phyloP scores from a whole-genome alignment of 192 early-diverging fungal genomes.

The Phlyctochytrium planicorne region DNA sequence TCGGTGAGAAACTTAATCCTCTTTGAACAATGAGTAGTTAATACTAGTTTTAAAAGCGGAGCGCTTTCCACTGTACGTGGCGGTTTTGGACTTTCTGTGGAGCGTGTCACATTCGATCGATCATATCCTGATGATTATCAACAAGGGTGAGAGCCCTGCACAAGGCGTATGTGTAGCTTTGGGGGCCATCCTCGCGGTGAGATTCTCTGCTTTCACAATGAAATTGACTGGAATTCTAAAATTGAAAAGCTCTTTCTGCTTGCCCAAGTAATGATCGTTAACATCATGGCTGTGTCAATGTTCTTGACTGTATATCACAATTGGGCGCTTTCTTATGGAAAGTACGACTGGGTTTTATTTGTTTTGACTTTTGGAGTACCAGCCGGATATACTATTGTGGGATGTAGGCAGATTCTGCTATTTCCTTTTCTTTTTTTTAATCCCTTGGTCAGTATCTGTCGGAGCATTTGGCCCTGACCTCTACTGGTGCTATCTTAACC shows the following conservation, averaged over 20 bases:
- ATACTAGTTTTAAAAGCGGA: too few species aligned
- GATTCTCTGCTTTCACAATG: conserved; percentile 1
- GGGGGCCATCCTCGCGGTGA: background rate
- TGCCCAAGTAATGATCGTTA: background rate
- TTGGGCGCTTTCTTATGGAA: background rate
- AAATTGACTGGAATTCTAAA: too few species aligned
- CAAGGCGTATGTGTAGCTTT: background rate
- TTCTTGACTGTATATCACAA: background rate
- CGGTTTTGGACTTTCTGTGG: conserved; percentile 1
- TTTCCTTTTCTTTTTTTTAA: background rate
- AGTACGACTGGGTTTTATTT: background rate
- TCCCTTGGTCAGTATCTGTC: background rate
- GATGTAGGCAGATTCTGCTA: background rate
- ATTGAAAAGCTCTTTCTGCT: background rate
- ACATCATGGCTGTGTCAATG: background rate
- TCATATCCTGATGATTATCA: background rate
- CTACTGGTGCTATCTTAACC: background rate
- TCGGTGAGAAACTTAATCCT: too few species aligned
- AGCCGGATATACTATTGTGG: background rate
- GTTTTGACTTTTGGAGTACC: background rate
- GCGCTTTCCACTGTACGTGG: background rate
- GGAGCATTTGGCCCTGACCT: background rate
- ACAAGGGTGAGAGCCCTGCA: background rate
- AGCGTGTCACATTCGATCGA: background rate
- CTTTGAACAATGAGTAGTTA: too few species aligned